Evolutionary conservation across 2,329 filamentous ascomycete genomes (phyloP).

Genomic region (Phyllosticta capitalensis): DNA sequence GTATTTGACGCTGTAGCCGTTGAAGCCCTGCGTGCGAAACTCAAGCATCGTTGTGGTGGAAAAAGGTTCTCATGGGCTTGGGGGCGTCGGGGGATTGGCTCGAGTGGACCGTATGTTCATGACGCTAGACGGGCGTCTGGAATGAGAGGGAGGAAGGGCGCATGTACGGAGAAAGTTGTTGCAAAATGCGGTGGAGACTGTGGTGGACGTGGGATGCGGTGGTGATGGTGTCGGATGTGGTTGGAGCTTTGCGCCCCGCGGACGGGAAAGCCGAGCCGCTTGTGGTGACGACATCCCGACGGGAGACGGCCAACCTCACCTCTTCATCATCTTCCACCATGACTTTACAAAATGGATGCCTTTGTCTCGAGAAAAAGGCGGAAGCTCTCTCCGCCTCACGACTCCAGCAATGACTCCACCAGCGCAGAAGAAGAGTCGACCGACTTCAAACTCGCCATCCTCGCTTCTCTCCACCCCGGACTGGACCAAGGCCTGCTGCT

Average conservation of each 20-base stretch:
- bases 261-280: not conserved
- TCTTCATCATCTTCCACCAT: not conserved
- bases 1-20: constrained; percentile 96
- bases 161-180: constrained; percentile 5
- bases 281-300: constrained; percentile 1
- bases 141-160: not conserved
- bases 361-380: constrained; percentile 30
- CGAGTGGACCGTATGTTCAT: not conserved
- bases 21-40: constrained; percentile 86
- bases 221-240: constrained; percentile 5
- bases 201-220: not conserved
- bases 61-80: not conserved
- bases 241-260: not conserved
- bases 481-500: constrained; percentile 59
- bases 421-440: constrained; percentile 61
- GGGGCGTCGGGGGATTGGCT: not conserved
- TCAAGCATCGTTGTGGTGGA: constrained; percentile 61
- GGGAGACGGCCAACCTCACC: not conserved
- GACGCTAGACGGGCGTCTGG: constrained; percentile 1
- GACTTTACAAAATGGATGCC: constrained; percentile 23
- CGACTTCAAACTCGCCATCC: constrained; percentile 76
- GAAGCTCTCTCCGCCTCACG: constrained; percentile 14
- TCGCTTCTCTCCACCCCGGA: constrained; percentile 65
- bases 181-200: not conserved
- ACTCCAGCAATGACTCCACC: not conserved